Conservation (phyloP, 768 basidiomycete species). For the Pleurotus giganteus region DNA sequence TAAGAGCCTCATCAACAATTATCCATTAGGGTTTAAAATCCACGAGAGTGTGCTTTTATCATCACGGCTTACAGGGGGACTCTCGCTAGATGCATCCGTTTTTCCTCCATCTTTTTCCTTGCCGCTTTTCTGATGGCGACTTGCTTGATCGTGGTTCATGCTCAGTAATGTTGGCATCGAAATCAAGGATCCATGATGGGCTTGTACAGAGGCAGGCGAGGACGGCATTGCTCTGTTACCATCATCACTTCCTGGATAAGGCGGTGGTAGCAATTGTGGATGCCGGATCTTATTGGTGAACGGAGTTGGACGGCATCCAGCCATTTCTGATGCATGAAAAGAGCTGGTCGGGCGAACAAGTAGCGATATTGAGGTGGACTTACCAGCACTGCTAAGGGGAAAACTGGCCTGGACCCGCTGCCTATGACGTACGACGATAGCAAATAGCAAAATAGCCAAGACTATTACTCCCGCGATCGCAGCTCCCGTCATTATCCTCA, state of each 20-base stretch:
- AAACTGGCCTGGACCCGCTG: background rate
- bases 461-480: background rate
- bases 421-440: background rate
- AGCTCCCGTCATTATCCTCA: background rate
- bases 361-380: background rate
- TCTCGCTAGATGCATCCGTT: too few relatives aligned
- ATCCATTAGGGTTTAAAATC: too few relatives aligned
- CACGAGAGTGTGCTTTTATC: too few relatives aligned
- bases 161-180: background rate
- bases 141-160: too few relatives aligned
- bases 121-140: too few relatives aligned
- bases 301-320: background rate
- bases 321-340: background rate
- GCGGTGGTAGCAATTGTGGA: background rate
- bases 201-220: background rate
- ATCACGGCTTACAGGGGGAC: too few relatives aligned
- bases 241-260: background rate
- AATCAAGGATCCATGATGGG: background rate
- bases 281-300: background rate
- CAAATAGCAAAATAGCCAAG: background rate
- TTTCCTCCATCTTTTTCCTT: too few relatives aligned
- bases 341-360: background rate
- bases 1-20: too few relatives aligned
- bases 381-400: background rate
- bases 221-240: background rate